Conservation (phyloP, 1,284 basidiomycete species). For the Stereum hirsutum region DNA sequence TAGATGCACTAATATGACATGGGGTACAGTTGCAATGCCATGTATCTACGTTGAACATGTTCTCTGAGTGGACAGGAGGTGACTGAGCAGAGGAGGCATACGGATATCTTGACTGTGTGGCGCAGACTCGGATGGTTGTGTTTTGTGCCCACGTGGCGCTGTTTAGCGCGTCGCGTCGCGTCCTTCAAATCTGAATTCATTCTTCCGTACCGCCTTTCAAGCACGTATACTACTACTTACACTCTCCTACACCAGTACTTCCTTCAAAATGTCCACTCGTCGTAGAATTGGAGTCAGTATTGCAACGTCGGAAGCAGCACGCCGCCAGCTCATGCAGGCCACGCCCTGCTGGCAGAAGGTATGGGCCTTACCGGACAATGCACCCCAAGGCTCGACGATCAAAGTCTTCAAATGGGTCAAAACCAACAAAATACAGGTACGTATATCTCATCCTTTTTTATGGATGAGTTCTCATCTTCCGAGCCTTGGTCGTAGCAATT, state of each 20-base stretch:
- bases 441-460: conserved; percentile 9
- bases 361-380: conserved; percentile 48
- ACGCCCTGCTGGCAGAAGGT: conserved; percentile 72
- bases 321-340: conserved; percentile 73
- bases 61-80: too few species aligned
- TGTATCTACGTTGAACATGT: too few species aligned
- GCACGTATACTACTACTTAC: too few species aligned
- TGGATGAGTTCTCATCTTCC: not conserved
- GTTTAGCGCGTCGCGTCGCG: too few species aligned
- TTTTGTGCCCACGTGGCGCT: too few species aligned
- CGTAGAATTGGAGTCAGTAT: conserved; percentile 66
- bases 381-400: conserved; percentile 43
- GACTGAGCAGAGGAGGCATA: too few species aligned
- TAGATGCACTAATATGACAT: too few species aligned
- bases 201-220: too few species aligned
- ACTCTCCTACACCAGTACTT: not conserved
- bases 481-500: conserved; percentile 46
- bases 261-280: conserved; percentile 48
- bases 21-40: too few species aligned
- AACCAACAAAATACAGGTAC: conserved; percentile 63
- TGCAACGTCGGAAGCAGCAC: conserved; percentile 67
- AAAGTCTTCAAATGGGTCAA: conserved; percentile 68
- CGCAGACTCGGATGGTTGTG: too few species aligned
- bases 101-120: too few species aligned
- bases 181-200: too few species aligned